Conservation (phyloP, 2,329 filamentous ascomycete genomes). For the Chaetomium globosum region DNA sequence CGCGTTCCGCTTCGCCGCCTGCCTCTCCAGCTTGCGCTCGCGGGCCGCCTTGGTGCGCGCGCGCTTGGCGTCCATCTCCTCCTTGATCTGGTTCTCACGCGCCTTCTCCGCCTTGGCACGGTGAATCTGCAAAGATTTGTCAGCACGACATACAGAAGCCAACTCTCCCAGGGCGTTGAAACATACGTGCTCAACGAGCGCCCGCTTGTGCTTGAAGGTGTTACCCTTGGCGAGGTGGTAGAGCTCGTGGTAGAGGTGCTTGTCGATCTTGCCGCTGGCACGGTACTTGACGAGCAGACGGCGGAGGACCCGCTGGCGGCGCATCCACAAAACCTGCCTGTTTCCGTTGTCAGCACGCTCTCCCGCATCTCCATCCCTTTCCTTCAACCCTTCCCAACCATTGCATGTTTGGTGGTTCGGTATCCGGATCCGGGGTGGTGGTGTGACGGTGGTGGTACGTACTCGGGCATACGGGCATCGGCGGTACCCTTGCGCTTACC, state of each 20-base stretch:
- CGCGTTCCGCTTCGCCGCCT: constrained; percentile 85
- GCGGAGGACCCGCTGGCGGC: constrained; percentile 97
- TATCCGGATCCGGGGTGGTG: constrained; percentile 14
- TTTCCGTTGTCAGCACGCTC: constrained; percentile 40
- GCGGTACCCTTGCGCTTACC: constrained; percentile 99
- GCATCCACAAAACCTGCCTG: constrained; percentile 99
- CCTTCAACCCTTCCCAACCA: constrained; percentile 3
- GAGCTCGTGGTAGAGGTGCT: constrained; percentile 99
- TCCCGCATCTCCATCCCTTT: background rate
- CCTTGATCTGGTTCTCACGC: constrained; percentile 93
- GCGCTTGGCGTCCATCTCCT: constrained; percentile 99
- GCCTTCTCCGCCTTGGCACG: constrained; percentile 99
- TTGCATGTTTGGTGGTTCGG: background rate
- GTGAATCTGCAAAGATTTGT: constrained; percentile 73
- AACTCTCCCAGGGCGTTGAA: background rate
- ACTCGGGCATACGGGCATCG: constrained; percentile 98
- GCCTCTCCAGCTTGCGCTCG: constrained; percentile 95
- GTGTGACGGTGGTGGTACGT: constrained; percentile 49
- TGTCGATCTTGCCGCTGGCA: constrained; percentile 99
- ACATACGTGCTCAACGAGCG: constrained; percentile 99
- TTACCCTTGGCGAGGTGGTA: constrained; percentile 99
- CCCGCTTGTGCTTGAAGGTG: constrained; percentile 99
- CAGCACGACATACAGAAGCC: constrained; percentile 20
- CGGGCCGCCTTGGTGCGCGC: constrained; percentile 99
- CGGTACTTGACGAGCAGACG: constrained; percentile 99